Base-by-base conservation (phyloP, 805 yeast species). In the Candida koratica region DNA sequence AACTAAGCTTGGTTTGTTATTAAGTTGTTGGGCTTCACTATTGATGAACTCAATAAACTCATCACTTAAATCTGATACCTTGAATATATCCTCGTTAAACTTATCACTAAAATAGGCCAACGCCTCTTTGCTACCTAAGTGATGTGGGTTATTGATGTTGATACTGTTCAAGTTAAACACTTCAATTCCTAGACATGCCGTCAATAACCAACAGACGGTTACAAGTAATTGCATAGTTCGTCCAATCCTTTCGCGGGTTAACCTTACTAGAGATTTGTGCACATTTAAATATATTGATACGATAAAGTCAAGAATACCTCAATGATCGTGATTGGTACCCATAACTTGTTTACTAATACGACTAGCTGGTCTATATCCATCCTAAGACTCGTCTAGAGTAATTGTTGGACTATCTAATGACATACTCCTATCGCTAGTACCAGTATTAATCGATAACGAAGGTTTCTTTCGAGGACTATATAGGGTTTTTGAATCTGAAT, bases 81-180 rank as follows among this genome's bases (percentile, higher is more conserved):
- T 43, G 25, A 32, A 43, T 18, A 38, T 23, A 18, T 41, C 38
- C 17, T 32, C 20, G 14, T 39, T 30, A 28, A 44, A 32, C 38
- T 60, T 63, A 44, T 71, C 75, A 25, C 75, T 69, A 42, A 73
- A 60, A 46, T 67, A 69, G 37, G 64, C 49, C 20, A 61, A 50
- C 2, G 74, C 67, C 33, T 64, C 66, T 17, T 41, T 39, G 7
- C 31, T 16, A 4, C 37, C 25, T 4, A 35, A 14, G 4, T 8
- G 23, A 7, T 33, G 34, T n/a, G 19, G 20, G 17, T 34, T 11
- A 22, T 13, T 18, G 8, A 25, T 19, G 6, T 15, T 13, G 18
- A 28, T 25, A 11, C 27, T 26, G 17, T 26, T 24, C 19, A 35
- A 28, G 23, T 35, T 24, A 26, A 19, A 35, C 4, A 35, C 38